Percentiles rank a stretch among this genome's conserved stretches.
phyloP scores from a whole-genome alignment of 192 early-diverging fungal genomes.

The Ambispora gerdemannii region DNA sequence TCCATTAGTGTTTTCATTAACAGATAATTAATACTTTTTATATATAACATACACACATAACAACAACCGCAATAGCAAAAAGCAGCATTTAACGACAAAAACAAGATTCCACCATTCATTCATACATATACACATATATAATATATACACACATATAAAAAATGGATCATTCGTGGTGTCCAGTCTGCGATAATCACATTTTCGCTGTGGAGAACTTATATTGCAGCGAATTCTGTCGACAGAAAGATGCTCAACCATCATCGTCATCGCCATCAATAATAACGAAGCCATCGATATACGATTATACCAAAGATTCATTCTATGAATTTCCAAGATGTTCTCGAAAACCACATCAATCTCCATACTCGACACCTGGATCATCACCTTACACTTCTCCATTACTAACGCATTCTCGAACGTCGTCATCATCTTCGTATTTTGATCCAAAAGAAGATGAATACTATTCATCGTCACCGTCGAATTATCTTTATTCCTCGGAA shows the following conservation, averaged over 20 bases:
- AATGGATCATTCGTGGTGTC: slow-evolving; percentile 16
- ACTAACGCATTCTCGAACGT: not conserved
- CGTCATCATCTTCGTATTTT: not conserved
- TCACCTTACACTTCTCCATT: not conserved
- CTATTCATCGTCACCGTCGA: not conserved
- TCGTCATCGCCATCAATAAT: not conserved
- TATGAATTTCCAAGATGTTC: not conserved
- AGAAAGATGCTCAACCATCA: not conserved
- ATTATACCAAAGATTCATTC: not conserved
- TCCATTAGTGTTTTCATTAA: too few species aligned
- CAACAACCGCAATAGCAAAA: too few species aligned
- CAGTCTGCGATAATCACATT: slow-evolving; percentile 1
- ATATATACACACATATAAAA: too few species aligned
- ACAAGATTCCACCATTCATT: too few species aligned
- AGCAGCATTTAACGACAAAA: too few species aligned
- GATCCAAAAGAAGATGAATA: too few species aligned
- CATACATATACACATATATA: too few species aligned
- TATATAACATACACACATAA: too few species aligned
- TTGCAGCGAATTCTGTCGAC: slow-evolving; percentile 3
- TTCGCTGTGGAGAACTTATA: not conserved
- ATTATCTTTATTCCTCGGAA: too few species aligned
- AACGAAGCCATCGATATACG: not conserved
- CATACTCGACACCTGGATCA: not conserved
- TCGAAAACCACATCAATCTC: not conserved
- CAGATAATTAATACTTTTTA: too few species aligned